Evolutionary conservation across 2,329 filamentous ascomycete genomes (phyloP).

Genomic region (Parafenestella ontariensis): DNA sequence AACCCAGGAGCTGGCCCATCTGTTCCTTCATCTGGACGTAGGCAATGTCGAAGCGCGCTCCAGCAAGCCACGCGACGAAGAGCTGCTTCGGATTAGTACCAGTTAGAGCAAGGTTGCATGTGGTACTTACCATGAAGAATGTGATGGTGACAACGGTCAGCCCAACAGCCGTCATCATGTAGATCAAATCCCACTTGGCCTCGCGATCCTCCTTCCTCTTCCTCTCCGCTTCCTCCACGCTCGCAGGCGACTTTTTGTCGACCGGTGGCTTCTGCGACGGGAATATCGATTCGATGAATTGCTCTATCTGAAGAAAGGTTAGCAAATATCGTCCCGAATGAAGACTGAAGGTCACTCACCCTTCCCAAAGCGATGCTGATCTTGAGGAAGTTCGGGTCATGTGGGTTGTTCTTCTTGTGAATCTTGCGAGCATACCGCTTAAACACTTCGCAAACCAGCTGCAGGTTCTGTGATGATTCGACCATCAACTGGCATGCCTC

Average conservation of each 20-base stretch:
- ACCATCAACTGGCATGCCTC: slow-evolving; percentile 91
- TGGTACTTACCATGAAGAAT: slow-evolving; percentile 74
- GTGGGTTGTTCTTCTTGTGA: slow-evolving; percentile 90
- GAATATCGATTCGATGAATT: slow-evolving; percentile 94
- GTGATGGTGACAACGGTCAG: slow-evolving; percentile 75
- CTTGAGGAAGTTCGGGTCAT: slow-evolving; percentile 88
- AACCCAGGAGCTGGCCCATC: slow-evolving; percentile 49
- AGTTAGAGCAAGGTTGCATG: not conserved
- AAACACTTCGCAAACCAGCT: slow-evolving; percentile 82
- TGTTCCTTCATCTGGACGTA: slow-evolving; percentile 63
- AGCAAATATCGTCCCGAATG: not conserved
- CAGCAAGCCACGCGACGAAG: slow-evolving; percentile 77
- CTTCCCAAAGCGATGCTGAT: slow-evolving; percentile 91
- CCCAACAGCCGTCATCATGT: slow-evolving; percentile 72
- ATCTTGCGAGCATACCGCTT: slow-evolving; percentile 79
- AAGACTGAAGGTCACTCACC: slow-evolving; percentile 57
- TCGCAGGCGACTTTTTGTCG: slow-evolving; percentile 39
- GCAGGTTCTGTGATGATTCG: slow-evolving; percentile 89
- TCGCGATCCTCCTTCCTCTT: slow-evolving; percentile 61
- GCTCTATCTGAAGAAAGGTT: slow-evolving; percentile 72
- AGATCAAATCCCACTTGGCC: slow-evolving; percentile 62
- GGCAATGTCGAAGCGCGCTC: slow-evolving; percentile 81
- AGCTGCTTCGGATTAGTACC: slow-evolving; percentile 62
- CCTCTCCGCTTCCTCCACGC: slow-evolving; percentile 64
- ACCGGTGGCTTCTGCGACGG: slow-evolving; percentile 77